phyloP scores from a whole-genome alignment of 257 asterid species.

The Nicotiana attenuata region DNA sequence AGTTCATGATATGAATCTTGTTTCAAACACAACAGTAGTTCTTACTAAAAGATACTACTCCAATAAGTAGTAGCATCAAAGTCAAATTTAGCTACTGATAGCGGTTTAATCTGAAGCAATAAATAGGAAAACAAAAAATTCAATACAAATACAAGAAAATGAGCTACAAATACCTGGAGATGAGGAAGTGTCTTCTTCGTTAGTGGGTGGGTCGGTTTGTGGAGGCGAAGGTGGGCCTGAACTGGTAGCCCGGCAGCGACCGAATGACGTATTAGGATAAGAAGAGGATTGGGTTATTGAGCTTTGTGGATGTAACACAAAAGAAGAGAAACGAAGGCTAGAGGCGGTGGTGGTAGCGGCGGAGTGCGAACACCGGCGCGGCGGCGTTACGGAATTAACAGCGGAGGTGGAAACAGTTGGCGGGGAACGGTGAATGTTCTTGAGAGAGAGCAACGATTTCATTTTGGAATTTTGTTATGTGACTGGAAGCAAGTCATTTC shows the following conservation, averaged over 20 bases:
- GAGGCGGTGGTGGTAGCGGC: background rate
- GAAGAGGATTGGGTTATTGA: constrained; percentile 18
- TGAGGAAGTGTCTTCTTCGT: constrained; percentile 12
- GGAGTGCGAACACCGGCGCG: background rate
- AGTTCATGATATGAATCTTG: background rate
- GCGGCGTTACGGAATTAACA: background rate
- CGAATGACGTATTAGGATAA: constrained; percentile 24
- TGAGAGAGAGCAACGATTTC: constrained; percentile 20
- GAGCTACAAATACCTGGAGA: constrained; percentile 39
- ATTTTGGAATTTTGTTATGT: constrained; percentile 7
- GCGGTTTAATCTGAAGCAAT: background rate
- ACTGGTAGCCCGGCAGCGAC: constrained; percentile 43
- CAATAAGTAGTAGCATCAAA: background rate
- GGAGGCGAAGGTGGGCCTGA: constrained; percentile 38
- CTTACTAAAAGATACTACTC: background rate
- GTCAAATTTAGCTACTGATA: background rate
- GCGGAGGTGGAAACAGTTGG: constrained; percentile 8
- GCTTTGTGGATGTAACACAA: constrained; percentile 23
- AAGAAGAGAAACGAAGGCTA: constrained; percentile 8
- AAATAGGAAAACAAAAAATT: background rate
- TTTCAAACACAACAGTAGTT: background rate
- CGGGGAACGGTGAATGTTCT: constrained; percentile 8
- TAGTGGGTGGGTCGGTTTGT: constrained; percentile 49
- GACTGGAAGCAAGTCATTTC: background rate
- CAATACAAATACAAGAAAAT: background rate